phyloP scores from a whole-genome alignment of 805 yeast species.

The Vanderwaltozyma polyspora region DNA sequence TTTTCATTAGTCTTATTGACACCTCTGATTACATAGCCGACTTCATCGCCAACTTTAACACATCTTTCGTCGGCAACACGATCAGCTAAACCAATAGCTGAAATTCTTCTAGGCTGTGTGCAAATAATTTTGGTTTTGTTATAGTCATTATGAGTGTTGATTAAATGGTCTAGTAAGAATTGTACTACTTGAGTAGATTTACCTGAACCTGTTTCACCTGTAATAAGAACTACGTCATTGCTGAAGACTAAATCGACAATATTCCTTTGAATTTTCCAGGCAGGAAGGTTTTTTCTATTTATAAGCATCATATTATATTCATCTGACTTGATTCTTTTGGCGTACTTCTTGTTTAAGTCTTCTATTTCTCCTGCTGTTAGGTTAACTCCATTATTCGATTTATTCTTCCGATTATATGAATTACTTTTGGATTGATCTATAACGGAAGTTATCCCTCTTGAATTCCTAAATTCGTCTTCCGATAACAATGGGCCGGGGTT shows the following conservation, averaged over 20 bases:
- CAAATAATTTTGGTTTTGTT: conserved; percentile 52
- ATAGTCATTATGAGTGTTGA: conserved; percentile 35
- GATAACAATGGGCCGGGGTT: conserved; percentile 62
- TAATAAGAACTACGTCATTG: conserved; percentile 60
- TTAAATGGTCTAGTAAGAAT: conserved; percentile 63
- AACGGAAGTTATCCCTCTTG: neutral
- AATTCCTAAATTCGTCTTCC: conserved; percentile 8
- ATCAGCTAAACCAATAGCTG: conserved; percentile 89
- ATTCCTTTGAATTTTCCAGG: conserved; percentile 58
- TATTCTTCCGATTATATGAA: conserved; percentile 18
- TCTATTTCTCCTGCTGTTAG: conserved; percentile 25
- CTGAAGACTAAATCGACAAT: conserved; percentile 45
- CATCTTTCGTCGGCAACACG: conserved; percentile 78
- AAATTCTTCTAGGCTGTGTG: conserved; percentile 93
- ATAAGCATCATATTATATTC: conserved; percentile 33
- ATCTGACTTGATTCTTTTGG: conserved; percentile 20
- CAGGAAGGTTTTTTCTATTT: conserved; percentile 58
- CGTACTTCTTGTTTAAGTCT: conserved; percentile 28
- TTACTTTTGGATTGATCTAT: neutral
- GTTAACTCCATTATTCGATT: neutral
- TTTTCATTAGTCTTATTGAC: conserved; percentile 51
- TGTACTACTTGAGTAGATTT: conserved; percentile 93
- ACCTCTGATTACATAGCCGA: conserved; percentile 86
- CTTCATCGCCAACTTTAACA: conserved; percentile 41
- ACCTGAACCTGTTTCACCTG: conserved; percentile 98